A percentile compares a stretch with the other conserved stretches of the same genome.
phyloP scores from a whole-genome alignment of 768 basidiomycete genomes.

The Clavaria fumosa region DNA sequence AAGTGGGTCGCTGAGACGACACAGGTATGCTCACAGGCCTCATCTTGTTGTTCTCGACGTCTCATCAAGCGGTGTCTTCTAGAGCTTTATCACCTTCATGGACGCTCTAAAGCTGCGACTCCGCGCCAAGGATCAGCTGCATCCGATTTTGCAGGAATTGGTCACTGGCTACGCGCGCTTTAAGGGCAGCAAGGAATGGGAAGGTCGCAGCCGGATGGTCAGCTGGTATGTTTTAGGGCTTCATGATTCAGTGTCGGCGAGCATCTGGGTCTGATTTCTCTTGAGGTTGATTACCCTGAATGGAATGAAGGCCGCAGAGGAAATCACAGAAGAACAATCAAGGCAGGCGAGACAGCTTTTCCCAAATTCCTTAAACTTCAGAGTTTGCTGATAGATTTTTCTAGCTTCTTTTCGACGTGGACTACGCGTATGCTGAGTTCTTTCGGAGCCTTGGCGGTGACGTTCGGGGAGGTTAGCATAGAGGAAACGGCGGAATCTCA shows the following conservation, averaged over 20 bases:
- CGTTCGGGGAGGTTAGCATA: too few relatives aligned
- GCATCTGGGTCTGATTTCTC: not conserved
- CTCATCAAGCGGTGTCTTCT: slow-evolving; percentile 5
- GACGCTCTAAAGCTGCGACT: slow-evolving; percentile 86
- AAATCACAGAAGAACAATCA: slow-evolving; percentile 89
- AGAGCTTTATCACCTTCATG: slow-evolving; percentile 99
- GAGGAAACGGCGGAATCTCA: too few relatives aligned
- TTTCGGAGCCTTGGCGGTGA: slow-evolving; percentile 59
- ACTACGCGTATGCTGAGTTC: slow-evolving; percentile 91
- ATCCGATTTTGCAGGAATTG: slow-evolving; percentile 89
- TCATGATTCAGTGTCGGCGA: not conserved
- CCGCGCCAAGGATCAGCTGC: slow-evolving; percentile 94
- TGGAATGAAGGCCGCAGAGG: slow-evolving; percentile 92
- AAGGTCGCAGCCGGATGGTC: slow-evolving; percentile 86
- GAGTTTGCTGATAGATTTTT: too few relatives aligned
- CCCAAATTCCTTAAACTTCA: too few relatives aligned
- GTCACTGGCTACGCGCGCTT: slow-evolving; percentile 89
- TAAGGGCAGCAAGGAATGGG: slow-evolving; percentile 92
- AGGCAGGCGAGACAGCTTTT: slow-evolving; percentile 47
- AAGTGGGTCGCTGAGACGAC: slow-evolving; percentile 99
- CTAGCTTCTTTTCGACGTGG: slow-evolving; percentile 90
- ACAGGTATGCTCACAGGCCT: slow-evolving; percentile 37
- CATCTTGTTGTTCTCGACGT: not conserved
- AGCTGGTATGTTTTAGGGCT: slow-evolving; percentile 53
- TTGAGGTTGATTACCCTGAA: slow-evolving; percentile 89